phyloP scores from a whole-genome alignment of 2,329 filamentous ascomycete genomes.

The Sporothrix phasma region DNA sequence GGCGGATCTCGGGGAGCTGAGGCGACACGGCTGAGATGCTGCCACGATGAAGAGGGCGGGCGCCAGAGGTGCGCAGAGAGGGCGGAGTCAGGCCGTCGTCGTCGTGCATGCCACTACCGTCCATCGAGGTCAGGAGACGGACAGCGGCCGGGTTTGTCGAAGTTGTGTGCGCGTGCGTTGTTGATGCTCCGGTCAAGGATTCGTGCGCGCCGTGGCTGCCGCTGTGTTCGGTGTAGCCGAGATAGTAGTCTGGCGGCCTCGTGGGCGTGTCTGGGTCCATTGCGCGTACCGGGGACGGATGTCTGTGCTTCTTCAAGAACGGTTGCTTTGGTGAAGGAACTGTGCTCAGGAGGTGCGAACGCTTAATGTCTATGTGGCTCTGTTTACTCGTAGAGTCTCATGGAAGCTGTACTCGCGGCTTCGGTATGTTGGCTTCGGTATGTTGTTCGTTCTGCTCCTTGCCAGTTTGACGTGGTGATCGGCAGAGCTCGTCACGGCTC shows the following conservation, averaged over 20 bases:
- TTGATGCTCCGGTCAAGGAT: constrained; percentile 33
- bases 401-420: neutral
- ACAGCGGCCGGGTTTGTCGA: constrained; percentile 41
- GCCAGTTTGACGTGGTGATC: neutral
- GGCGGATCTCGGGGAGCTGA: constrained; percentile 24
- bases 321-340: neutral
- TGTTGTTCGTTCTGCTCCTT: neutral
- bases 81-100: constrained; percentile 14
- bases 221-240: constrained; percentile 45
- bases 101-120: constrained; percentile 27
- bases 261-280: constrained; percentile 45
- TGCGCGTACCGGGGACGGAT: neutral
- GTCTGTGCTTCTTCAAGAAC: neutral
- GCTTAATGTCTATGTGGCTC: neutral
- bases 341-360: neutral
- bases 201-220: constrained; percentile 44
- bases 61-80: neutral
- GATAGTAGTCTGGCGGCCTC: constrained; percentile 44
- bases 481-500: neutral
- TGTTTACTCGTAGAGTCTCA: neutral
- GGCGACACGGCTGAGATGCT: constrained; percentile 6
- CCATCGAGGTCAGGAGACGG: constrained; percentile 52
- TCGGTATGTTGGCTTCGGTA: too few relatives aligned
- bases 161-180: constrained; percentile 20
- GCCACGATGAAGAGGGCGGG: neutral